Percentiles rank a stretch among this genome's conserved stretches.
These are phyloP conservation scores for Oleoguttula mirabilis DNA, from an alignment of 495 filamentous ascomycete genomes.

Conservation along the genomic window DNA sequence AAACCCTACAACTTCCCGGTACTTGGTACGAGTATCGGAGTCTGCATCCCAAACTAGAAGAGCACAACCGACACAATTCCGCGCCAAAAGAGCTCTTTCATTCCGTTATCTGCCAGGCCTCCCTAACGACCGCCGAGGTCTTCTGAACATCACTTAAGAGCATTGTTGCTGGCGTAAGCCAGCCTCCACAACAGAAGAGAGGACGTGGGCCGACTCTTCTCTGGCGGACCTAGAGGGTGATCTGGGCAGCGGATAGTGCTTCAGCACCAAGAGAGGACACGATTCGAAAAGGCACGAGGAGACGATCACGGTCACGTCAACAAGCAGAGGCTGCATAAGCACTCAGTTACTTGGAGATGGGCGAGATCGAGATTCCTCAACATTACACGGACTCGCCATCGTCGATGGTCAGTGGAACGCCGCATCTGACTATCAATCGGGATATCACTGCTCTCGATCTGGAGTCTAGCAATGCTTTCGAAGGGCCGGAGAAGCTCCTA, in stretches of 20 bases:
- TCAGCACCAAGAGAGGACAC: conserved; percentile 26
- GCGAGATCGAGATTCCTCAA: conserved; percentile 64
- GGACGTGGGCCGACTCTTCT: conserved; percentile 86
- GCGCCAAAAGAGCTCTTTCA: conserved; percentile 65
- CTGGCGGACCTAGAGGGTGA: conserved; percentile 80
- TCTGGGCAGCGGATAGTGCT: conserved; percentile 69
- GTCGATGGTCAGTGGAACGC: conserved; percentile 60
- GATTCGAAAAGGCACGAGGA: background rate
- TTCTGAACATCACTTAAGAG: conserved; percentile 35
- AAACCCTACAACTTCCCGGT: conserved; percentile 67
- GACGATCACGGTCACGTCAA: too few species aligned
- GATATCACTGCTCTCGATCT: conserved; percentile 77
- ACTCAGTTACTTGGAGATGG: conserved; percentile 50
- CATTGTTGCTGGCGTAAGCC: conserved; percentile 35
- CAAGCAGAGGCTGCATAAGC: too few species aligned
- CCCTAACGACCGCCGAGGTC: conserved; percentile 59
- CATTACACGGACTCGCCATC: conserved; percentile 72
- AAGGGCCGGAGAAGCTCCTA: conserved; percentile 95
- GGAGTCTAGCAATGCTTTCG: conserved; percentile 93
- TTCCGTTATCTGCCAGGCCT: conserved; percentile 70
- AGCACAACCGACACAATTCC: conserved; percentile 66
- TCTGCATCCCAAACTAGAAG: conserved; percentile 51
- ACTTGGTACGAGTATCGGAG: conserved; percentile 77
- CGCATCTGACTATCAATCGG: conserved; percentile 90
- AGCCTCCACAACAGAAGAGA: conserved; percentile 29